phyloP scores from a whole-genome alignment of 768 basidiomycete genomes.

The Mycena belliarum region DNA sequence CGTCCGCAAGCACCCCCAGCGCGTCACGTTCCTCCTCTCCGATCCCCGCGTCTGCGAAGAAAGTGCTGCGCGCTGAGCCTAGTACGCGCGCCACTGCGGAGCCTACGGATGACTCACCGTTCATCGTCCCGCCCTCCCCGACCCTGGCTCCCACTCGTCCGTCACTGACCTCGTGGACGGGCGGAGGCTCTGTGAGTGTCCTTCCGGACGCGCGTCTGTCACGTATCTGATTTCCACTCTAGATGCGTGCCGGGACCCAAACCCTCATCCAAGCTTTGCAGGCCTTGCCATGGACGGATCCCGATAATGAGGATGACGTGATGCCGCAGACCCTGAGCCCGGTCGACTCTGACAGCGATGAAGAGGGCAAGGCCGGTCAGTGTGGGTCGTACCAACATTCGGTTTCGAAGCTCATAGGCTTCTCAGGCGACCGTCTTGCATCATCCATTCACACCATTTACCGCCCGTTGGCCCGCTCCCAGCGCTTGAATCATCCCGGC shows the following conservation, averaged over 20 bases:
- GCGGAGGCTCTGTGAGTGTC: conserved; percentile 66
- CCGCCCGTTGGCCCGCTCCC: conserved; percentile 73
- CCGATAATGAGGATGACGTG: conserved; percentile 69
- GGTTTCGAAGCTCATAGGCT: background rate
- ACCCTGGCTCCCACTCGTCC: conserved; percentile 46
- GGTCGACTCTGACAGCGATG: conserved; percentile 64
- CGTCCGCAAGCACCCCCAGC: conserved; percentile 33
- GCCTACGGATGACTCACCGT: conserved; percentile 55
- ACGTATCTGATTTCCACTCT: conserved; percentile 18
- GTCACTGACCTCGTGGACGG: conserved; percentile 55
- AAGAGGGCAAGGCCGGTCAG: conserved; percentile 48
- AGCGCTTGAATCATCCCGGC: conserved; percentile 38
- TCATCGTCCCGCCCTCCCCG: conserved; percentile 76
- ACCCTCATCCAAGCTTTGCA: conserved; percentile 88
- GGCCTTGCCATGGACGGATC: conserved; percentile 76
- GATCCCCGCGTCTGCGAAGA: conserved; percentile 31
- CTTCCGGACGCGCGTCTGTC: conserved; percentile 9
- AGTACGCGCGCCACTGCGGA: too few species aligned
- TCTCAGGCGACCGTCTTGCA: conserved; percentile 53
- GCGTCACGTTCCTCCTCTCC: conserved; percentile 36
- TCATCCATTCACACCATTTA: conserved; percentile 90
- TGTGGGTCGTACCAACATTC: background rate
- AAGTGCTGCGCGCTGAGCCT: conserved; percentile 11
- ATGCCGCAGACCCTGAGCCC: conserved; percentile 41
- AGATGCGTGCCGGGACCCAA: conserved; percentile 90